A percentile compares a stretch with the other conserved stretches of the same genome.
Conservation (phyloP, 495 filamentous ascomycete genomes). For the Opeltia flavorubescens region DNA sequence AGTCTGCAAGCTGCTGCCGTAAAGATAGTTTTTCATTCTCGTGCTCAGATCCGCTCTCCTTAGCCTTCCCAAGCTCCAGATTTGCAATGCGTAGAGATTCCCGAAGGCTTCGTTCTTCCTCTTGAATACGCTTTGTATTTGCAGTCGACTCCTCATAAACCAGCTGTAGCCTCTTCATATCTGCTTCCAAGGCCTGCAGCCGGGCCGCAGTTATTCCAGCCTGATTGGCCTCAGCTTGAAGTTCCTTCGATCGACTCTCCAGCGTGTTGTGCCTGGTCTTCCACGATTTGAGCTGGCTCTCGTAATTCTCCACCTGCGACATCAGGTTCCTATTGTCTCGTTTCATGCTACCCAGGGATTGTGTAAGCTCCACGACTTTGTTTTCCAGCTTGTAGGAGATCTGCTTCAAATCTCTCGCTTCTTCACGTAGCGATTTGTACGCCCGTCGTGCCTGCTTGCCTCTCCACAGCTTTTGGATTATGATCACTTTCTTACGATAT, state of each 20-base stretch:
- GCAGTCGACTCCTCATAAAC: conserved; percentile 73
- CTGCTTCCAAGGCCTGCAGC: conserved; percentile 75
- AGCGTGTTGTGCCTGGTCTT: conserved; percentile 81
- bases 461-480: conserved; percentile 89
- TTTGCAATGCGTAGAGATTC: conserved; percentile 64
- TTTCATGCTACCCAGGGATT: conserved; percentile 82
- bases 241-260: conserved; percentile 78
- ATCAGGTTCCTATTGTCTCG: conserved; percentile 79
- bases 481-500: conserved; percentile 75
- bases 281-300: conserved; percentile 89
- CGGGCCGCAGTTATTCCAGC: conserved; percentile 87
- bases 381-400: conserved; percentile 99
- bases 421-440: conserved; percentile 85
- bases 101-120: conserved; percentile 70
- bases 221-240: conserved; percentile 93
- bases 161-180: conserved; percentile 82
- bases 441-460: conserved; percentile 64
- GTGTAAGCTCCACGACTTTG: conserved; percentile 96
- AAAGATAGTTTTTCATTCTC: conserved; percentile 75
- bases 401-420: conserved; percentile 93
- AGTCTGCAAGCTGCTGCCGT: conserved; percentile 71
- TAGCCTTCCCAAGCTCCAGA: conserved; percentile 62
- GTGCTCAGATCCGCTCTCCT: conserved; percentile 50
- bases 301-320: conserved; percentile 89
- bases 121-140: conserved; percentile 84